Evolutionary conservation across 352 stramenopile species (phyloP).

Genomic region (Pelagophyceae sp.): DNA sequence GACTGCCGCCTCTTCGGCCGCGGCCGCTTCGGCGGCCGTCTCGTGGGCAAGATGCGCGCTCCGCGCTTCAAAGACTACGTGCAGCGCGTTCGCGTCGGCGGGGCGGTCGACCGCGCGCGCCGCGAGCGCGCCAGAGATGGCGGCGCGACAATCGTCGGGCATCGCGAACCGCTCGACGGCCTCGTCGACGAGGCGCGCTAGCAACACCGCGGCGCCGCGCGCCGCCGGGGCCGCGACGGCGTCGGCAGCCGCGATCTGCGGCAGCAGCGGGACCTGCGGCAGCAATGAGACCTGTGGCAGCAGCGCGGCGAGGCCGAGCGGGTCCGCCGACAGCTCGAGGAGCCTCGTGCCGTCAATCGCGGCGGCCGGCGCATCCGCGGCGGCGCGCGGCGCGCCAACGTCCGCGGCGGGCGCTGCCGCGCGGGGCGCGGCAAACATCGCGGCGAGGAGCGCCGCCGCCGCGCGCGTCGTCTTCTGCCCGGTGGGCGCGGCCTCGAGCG

Average conservation of each 20-base stretch:
- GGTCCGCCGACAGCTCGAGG: not conserved
- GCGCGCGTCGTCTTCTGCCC: not conserved
- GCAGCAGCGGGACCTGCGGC: not conserved
- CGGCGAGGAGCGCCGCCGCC: not conserved
- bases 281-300: no score
- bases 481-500: not conserved
- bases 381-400: no score
- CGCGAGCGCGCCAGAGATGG: not conserved
- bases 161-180: constrained; percentile 2
- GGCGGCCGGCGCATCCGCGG: not conserved
- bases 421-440: not conserved
- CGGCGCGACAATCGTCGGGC: not conserved
- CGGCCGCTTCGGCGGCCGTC: no score
- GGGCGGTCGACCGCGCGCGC: not conserved
- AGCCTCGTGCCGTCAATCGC: not conserved
- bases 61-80: no score
- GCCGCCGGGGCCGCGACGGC: not conserved
- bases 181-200: not conserved
- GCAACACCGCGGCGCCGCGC: not conserved
- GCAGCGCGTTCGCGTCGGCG: no score
- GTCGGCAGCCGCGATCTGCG: not conserved
- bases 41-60: no score
- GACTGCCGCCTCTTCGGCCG: no score
- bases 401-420: not conserved
- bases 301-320: not conserved